phyloP scores from a whole-genome alignment of 78 protist species.

The Corallochytrium limacisporum region DNA sequence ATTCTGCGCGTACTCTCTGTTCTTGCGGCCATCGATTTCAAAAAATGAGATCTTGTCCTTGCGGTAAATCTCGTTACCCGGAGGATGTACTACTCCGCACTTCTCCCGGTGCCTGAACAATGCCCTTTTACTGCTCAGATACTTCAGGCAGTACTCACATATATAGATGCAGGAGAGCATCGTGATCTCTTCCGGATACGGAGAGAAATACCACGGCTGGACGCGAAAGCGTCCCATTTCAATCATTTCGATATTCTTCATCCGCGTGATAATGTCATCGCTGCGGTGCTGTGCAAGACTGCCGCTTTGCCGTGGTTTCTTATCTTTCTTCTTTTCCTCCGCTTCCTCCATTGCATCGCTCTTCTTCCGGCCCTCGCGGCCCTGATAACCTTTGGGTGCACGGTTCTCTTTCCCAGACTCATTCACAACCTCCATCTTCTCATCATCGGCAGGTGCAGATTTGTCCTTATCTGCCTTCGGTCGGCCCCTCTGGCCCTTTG shows the following conservation, averaged over 20 bases:
- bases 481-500: neutral
- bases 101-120: constrained; percentile 4
- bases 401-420: no score
- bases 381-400: no score
- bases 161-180: neutral
- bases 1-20: constrained; percentile 51
- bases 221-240: constrained; percentile 27
- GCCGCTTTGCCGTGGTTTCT: no score
- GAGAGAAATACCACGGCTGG: constrained; percentile 89
- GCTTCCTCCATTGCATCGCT: no score
- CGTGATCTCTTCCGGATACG: constrained; percentile 76
- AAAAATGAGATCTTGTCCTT: neutral
- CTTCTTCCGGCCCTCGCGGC: no score
- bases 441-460: no score
- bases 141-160: constrained; percentile 56
- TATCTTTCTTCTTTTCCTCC: no score
- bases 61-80: constrained; percentile 43
- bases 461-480: neutral
- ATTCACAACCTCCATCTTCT: no score
- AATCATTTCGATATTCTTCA: neutral
- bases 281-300: no score
- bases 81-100: constrained; percentile 38
- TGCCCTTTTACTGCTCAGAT: neutral
- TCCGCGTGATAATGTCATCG: neutral
- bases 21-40: constrained; percentile 30